phyloP scores from a whole-genome alignment of 2,329 filamentous ascomycete species.

The Ilyonectria sp. region DNA sequence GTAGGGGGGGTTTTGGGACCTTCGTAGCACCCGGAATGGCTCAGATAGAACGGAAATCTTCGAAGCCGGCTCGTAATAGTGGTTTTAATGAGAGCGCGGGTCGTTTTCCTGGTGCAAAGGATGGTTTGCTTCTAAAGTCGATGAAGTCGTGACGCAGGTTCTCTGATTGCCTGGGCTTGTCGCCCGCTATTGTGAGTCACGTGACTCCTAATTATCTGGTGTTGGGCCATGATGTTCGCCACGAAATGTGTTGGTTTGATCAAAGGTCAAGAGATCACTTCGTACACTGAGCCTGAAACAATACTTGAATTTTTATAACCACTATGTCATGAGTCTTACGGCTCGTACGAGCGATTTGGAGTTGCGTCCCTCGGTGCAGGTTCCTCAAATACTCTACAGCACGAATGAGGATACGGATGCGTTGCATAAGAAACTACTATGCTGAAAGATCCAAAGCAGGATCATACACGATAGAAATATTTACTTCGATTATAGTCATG shows the following conservation, averaged over 20 bases:
- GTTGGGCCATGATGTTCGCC: not conserved
- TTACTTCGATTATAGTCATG: conserved; percentile 4
- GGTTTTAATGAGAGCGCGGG: conserved; percentile 9
- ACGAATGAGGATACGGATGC: not conserved
- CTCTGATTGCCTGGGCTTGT: conserved; percentile 8
- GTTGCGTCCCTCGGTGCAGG: not conserved
- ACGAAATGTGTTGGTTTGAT: not conserved
- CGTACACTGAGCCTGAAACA: not conserved
- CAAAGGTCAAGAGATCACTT: not conserved
- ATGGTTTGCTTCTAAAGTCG: conserved; percentile 12
- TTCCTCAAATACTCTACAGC: not conserved
- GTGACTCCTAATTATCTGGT: conserved; percentile 10
- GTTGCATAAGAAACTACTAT: not conserved
- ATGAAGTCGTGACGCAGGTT: conserved; percentile 14
- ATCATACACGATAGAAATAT: conserved; percentile 12
- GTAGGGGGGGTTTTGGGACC: not conserved
- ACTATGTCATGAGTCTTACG: not conserved
- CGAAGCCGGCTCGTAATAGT: not conserved
- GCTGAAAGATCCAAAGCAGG: not conserved
- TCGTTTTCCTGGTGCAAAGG: conserved; percentile 31
- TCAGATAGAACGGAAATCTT: not conserved
- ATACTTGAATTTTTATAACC: not conserved
- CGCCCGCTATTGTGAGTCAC: conserved; percentile 11
- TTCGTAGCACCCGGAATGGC: not conserved
- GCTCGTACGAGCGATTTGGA: not conserved